Base-by-base conservation (phyloP, 2,329 filamentous ascomycete species). In the Epicoccum nigrum region DNA sequence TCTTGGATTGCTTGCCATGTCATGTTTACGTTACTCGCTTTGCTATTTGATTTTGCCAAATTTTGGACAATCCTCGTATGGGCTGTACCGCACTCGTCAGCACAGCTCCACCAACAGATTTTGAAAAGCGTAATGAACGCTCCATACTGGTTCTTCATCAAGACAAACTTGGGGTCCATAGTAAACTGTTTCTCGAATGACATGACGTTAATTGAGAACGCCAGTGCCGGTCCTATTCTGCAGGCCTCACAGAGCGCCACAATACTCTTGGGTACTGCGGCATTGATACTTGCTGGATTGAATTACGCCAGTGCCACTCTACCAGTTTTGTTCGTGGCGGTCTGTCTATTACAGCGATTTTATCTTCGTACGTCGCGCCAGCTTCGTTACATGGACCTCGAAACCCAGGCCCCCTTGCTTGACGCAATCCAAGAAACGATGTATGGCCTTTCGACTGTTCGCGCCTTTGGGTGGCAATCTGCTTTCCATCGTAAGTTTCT, bases 111-210 rank as follows among this genome's bases (percentile, higher is more conserved):
- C n/a, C 33, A 13, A 9, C 33, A 37, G 7, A 37, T 37, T 8
- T 23, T 37, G 33, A 37, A 23, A 12, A 37, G 33, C 33, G 33
- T 37, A 20, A 37, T 37, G 33, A 13, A 37, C 17, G 33, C 33
- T 23, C 33, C 33, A 37, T 37, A 37, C 17, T 37, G 33, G 33
- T 37, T 37, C 19, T 37, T 37, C n/a, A 17, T 37, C 33, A 37
- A 37, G 33, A 37, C 33, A n/a, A 37, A 37, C n/a, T 23, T 37
- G 33, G 33, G 33, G 7, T 37, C 33, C 20, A 20, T 37, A 7
- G 33, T 37, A 11, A 37, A 37, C n/a, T 11, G 33, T 19, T 37
- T 37, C 33, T 37, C 33, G 4, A 37, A 20, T 17, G 33, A 37
- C 17, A 6, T 37, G 33, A 23, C 33, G 7, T 21, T 37, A 9